phyloP scores from a whole-genome alignment of 176 grass and related monocot species.

The Miscanthus lutarioriparius region DNA sequence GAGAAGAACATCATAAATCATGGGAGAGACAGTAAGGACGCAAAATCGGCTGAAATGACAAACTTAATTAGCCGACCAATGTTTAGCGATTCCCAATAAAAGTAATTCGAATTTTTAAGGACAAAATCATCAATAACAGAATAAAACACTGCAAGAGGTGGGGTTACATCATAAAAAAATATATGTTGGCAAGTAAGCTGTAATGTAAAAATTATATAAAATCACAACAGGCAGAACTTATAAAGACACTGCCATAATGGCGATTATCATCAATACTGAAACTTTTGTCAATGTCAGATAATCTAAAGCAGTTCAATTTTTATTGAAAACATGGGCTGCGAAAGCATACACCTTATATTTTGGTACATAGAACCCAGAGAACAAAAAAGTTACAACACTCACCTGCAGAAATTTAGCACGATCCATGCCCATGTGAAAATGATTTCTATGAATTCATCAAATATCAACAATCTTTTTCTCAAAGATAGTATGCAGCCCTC shows the following conservation, averaged over 20 bases:
- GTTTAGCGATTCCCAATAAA: no score
- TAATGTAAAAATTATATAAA: neutral
- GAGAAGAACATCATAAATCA: no score
- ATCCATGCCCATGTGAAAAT: conserved; percentile 7
- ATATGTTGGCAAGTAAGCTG: neutral
- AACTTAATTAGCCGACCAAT: no score
- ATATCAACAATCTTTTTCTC: neutral
- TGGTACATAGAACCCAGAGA: neutral
- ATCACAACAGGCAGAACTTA: neutral
- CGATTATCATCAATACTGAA: neutral
- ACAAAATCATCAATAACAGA: neutral
- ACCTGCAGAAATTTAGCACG: neutral
- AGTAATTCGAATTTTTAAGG: neutral
- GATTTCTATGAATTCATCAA: neutral
- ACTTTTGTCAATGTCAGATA: neutral
- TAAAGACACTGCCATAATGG: neutral
- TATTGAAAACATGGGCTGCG: neutral
- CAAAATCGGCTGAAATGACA: no score
- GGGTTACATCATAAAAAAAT: neutral
- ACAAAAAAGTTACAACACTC: neutral
- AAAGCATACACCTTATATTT: neutral
- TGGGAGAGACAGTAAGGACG: no score
- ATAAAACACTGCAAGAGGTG: neutral
- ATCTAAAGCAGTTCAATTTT: neutral
- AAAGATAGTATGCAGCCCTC: neutral